These are phyloP conservation scores for Cladosporium sp. DNA, from an alignment of 2,329 filamentous ascomycete species.

Conservation along the genomic window DNA sequence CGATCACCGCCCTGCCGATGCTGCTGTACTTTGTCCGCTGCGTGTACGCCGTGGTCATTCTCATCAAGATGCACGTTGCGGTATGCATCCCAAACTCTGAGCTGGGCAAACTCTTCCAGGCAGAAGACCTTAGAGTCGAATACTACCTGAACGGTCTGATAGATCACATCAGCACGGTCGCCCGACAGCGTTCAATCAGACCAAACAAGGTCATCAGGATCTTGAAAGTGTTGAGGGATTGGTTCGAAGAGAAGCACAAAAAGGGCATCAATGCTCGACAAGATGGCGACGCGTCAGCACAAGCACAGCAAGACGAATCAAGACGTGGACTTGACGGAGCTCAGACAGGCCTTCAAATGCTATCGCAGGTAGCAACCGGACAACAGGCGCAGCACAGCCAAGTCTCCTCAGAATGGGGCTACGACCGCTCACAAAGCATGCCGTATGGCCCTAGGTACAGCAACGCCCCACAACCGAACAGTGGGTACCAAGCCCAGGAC, in stretches of 20 bases:
- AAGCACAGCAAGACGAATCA: constrained; percentile 9
- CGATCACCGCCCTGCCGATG: constrained; percentile 41
- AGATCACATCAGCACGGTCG: constrained; percentile 9
- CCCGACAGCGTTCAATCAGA: constrained; percentile 4
- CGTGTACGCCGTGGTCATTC: constrained; percentile 54
- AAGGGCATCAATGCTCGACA: constrained; percentile 23
- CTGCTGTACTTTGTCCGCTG: constrained; percentile 47
- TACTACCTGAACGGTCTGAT: constrained; percentile 44
- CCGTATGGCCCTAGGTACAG: constrained; percentile 7
- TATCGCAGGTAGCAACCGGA: constrained; percentile 23
- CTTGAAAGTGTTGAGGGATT: constrained; percentile 41
- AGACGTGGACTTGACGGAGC: constrained; percentile 5
- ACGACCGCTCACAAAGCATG: constrained; percentile 1
- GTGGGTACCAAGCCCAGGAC: background rate
- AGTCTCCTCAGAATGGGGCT: background rate
- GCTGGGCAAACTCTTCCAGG: constrained; percentile 46
- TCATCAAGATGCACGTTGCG: constrained; percentile 59
- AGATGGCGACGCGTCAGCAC: constrained; percentile 16
- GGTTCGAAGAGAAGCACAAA: constrained; percentile 37
- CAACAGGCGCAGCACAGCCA: constrained; percentile 13
- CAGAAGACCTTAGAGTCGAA: constrained; percentile 45
- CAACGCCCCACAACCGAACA: background rate
- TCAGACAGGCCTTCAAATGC: constrained; percentile 22
- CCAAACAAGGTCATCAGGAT: constrained; percentile 43
- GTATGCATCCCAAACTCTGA: constrained; percentile 46